Percentiles rank a stretch among this genome's conserved stretches.
Evolutionary conservation across 345 rosid genomes (phyloP).

Genomic region (Stellera chamaejasme): DNA sequence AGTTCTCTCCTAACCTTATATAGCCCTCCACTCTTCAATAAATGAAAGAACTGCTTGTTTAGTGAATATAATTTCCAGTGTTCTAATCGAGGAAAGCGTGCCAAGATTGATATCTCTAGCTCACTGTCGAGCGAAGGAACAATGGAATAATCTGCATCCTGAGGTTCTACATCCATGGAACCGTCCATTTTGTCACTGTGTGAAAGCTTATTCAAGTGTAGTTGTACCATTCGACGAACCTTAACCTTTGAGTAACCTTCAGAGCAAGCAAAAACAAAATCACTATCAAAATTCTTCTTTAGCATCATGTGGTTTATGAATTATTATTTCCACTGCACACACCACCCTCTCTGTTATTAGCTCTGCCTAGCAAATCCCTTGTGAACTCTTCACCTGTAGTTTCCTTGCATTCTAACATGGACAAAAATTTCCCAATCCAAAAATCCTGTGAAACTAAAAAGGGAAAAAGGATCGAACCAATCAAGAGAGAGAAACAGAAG

Average conservation of each 20-base stretch:
- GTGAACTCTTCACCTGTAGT: constrained; percentile 28
- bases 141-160: constrained; percentile 90
- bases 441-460: constrained; percentile 4
- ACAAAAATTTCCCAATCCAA: constrained; percentile 5
- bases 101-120: constrained; percentile 63
- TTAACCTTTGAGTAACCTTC: constrained; percentile 13
- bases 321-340: no score
- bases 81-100: constrained; percentile 63
- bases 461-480: background rate
- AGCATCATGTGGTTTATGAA: constrained; percentile 16
- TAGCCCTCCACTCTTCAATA: constrained; percentile 61
- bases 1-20: constrained; percentile 56
- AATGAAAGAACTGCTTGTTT: constrained; percentile 39
- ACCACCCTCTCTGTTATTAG: background rate
- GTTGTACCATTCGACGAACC: constrained; percentile 12
- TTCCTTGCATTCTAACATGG: constrained; percentile 33
- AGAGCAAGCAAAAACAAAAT: constrained; percentile 6
- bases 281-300: constrained; percentile 17
- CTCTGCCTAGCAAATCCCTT: constrained; percentile 5
- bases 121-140: constrained; percentile 58
- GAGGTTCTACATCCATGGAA: constrained; percentile 41
- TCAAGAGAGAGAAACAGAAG: constrained; percentile 12
- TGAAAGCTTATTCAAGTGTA: constrained; percentile 2
- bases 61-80: constrained; percentile 54
- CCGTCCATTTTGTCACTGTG: constrained; percentile 15